Evolutionary conservation across 371 early-diverging fungal species (phyloP), one percentile per base, ranked within the genome.

Genomic region (Haplosporangium sp.): DNA sequence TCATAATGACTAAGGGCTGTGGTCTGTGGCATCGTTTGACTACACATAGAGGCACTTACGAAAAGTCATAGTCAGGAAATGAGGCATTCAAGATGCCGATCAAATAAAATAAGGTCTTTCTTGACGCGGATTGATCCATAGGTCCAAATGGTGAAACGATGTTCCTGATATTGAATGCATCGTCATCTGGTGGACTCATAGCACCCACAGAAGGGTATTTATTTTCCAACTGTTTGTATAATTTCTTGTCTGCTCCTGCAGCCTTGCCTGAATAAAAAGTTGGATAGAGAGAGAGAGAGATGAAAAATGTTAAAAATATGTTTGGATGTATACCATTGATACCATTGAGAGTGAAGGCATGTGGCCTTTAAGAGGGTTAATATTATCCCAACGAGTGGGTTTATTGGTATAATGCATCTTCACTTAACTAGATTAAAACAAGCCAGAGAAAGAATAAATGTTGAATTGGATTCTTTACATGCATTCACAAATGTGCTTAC

Each of bases 61-160:
- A 89, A 84, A 97, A 98, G 79, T 97, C 98, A 73, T 96, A 94
- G 71, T 98, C 97, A 4, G 98, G 97, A 71, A 94, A 98, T 2
- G 95, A 93, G 5, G 96, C 94, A 72, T 98, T 98, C 50, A 98
- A 85, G 0, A 97, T 97, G 9, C 95, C 94, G 45, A 98, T 88
- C 11, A 98, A 87, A 82, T 95, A 97, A 77, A 96, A 97, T 61
- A 97, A 87, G 2, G 95, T 95, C 85, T 92, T 94, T 65, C 93
- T 83, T 38, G 94, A 92, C 6, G 94, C 86, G 0, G 92, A 74
- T 76, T 96, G 91, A 27, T 92, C 89, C 77, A 96, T 84, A 6
- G 95, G 91, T 3, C 96, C 97, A 85, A 93, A 96, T 40, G 95
- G 96, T 20, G 96, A 95, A 34, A 90, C 84, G 59, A 88, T 87